Percentiles rank a stretch among this genome's conserved stretches.
phyloP scores from a whole-genome alignment of 1,284 basidiomycete species.

The Entoloma clypeatum region DNA sequence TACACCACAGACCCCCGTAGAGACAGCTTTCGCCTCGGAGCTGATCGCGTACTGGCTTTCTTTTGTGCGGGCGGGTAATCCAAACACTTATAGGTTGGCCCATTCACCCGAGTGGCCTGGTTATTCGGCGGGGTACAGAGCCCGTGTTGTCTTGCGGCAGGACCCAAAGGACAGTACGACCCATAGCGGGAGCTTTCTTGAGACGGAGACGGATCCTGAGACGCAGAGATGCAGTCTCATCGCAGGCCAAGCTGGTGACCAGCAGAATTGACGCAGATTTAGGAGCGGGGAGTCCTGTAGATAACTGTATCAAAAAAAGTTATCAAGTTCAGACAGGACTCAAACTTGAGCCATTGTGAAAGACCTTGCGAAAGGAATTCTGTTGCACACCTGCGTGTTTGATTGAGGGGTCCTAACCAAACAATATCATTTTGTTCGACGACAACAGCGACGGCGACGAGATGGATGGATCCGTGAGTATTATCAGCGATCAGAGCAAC shows the following conservation, averaged over 20 bases:
- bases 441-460: too few species aligned
- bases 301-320: too few species aligned
- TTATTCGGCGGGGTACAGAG: slow-evolving; percentile 27
- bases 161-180: slow-evolving; percentile 28
- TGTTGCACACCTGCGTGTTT: too few species aligned
- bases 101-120: slow-evolving; percentile 43
- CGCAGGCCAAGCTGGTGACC: slow-evolving; percentile 27
- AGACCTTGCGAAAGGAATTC: too few species aligned
- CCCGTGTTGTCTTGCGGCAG: slow-evolving; percentile 46
- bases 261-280: slow-evolving; percentile 29
- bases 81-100: slow-evolving; percentile 47
- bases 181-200: slow-evolving; percentile 41
- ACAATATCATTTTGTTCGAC: too few species aligned
- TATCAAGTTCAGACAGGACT: too few species aligned
- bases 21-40: slow-evolving; percentile 48
- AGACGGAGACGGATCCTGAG: slow-evolving; percentile 39
- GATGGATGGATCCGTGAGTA: slow-evolving; percentile 36
- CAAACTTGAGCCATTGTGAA: too few species aligned
- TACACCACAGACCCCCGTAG: slow-evolving; percentile 34
- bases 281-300: too few species aligned
- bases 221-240: slow-evolving; percentile 35
- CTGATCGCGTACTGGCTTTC: slow-evolving; percentile 61
- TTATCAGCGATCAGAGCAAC: slow-evolving; percentile 8
- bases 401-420: too few species aligned
- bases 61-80: slow-evolving; percentile 50